phyloP scores from a whole-genome alignment of 129 eudicot genomes.

The carrot (Daucus carota) region DH1_v3.0 NC_030385.2:12049001-12049500 shows the following conservation, averaged over 20 bases:
- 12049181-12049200: slow-evolving; percentile 95
- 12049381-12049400: slow-evolving; percentile 76
- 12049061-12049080: slow-evolving; percentile 87
- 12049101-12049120: slow-evolving; percentile 64
- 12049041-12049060: slow-evolving; percentile 70
- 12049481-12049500: background rate
- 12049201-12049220: slow-evolving; percentile 80
- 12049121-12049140: slow-evolving; percentile 4
- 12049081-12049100: slow-evolving; percentile 96
- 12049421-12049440: slow-evolving; percentile 98
- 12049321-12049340: slow-evolving; percentile 9
- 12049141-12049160: slow-evolving; percentile 3
- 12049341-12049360: slow-evolving; percentile 22
- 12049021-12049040: slow-evolving; percentile 67
- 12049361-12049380: slow-evolving; percentile 93
- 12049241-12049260: slow-evolving; percentile 91
- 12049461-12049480: slow-evolving; percentile 36
- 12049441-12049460: slow-evolving; percentile 90
- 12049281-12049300: background rate
- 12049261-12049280: slow-evolving; percentile 50
- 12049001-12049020: slow-evolving; percentile 56
- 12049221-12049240: slow-evolving; percentile 89
- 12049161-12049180: slow-evolving; percentile 23
- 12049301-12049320: background rate
- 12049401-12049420: slow-evolving; percentile 91